Conservation (phyloP, 2,329 filamentous ascomycete genomes). For the Penicillium sp. region DNA sequence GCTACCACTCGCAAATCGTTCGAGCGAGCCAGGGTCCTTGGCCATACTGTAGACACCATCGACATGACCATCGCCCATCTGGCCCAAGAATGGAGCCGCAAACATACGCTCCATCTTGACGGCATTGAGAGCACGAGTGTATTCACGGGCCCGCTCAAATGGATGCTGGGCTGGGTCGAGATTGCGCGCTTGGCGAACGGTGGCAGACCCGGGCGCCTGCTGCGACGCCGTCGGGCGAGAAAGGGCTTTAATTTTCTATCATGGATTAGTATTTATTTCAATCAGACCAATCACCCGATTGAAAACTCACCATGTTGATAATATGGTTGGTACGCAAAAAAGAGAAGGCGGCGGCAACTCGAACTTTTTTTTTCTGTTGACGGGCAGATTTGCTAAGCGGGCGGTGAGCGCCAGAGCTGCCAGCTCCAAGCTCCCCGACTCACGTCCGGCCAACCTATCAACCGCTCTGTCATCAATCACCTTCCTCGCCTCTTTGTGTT, state of each 20-base stretch:
- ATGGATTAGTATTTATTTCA: conserved; percentile 18
- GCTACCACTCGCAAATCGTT: conserved; percentile 79
- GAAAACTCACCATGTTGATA: conserved; percentile 40
- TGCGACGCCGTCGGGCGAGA: conserved; percentile 54
- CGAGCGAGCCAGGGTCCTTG: conserved; percentile 76
- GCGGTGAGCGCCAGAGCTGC: conserved; percentile 41
- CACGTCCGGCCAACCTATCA: conserved; percentile 24
- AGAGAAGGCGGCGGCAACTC: conserved; percentile 25
- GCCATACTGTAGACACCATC: conserved; percentile 86
- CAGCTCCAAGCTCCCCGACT: conserved; percentile 38
- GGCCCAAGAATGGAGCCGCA: conserved; percentile 79
- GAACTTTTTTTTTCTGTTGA: conserved; percentile 44
- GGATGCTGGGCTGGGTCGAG: conserved; percentile 86
- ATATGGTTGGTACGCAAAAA: conserved; percentile 23
- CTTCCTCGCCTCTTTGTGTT: conserved; percentile 13
- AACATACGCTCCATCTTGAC: conserved; percentile 96
- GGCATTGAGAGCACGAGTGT: conserved; percentile 78
- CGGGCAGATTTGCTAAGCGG: conserved; percentile 41
- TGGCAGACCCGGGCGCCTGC: conserved; percentile 54
- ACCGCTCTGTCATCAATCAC: conserved; percentile 27
- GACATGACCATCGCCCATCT: conserved; percentile 88
- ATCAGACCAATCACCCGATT: neutral
- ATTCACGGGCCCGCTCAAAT: conserved; percentile 88
- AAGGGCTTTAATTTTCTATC: conserved; percentile 63
- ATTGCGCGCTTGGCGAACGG: conserved; percentile 55